phyloP scores from a whole-genome alignment of 306 rosid species.

The Malus asiatica region DNA sequence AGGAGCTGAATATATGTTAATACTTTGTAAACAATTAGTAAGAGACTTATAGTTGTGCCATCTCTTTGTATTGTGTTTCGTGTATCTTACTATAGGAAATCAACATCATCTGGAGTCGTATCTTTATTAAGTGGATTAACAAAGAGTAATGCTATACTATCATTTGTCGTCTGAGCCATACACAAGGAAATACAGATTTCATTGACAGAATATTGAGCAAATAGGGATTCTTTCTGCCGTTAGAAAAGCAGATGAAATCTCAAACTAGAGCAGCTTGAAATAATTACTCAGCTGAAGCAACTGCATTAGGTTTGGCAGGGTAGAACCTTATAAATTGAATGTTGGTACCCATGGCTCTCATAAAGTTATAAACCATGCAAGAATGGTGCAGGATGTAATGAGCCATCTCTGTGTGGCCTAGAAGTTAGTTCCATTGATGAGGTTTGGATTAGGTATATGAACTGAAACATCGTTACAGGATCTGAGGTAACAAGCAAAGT shows the following conservation, averaged over 20 bases:
- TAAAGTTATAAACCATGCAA: background rate
- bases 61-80: no score
- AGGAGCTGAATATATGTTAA: no score
- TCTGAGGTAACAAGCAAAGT: background rate
- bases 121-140: no score
- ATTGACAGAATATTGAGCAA: no score
- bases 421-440: background rate
- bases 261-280: background rate
- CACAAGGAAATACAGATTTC: background rate
- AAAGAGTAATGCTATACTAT: no score
- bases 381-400: background rate
- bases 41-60: no score
- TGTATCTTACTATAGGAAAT: no score
- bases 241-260: no score
- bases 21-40: no score
- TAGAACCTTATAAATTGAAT: background rate
- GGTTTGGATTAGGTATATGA: no score
- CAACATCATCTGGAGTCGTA: no score
- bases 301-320: background rate
- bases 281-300: background rate
- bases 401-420: background rate
- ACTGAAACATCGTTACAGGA: background rate
- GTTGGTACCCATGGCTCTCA: background rate
- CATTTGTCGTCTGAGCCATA: constrained; percentile 25
- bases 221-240: no score